Evolutionary conservation across 2,329 filamentous ascomycete genomes (phyloP).

Genomic region (Tolypocladium ovalisporum): DNA sequence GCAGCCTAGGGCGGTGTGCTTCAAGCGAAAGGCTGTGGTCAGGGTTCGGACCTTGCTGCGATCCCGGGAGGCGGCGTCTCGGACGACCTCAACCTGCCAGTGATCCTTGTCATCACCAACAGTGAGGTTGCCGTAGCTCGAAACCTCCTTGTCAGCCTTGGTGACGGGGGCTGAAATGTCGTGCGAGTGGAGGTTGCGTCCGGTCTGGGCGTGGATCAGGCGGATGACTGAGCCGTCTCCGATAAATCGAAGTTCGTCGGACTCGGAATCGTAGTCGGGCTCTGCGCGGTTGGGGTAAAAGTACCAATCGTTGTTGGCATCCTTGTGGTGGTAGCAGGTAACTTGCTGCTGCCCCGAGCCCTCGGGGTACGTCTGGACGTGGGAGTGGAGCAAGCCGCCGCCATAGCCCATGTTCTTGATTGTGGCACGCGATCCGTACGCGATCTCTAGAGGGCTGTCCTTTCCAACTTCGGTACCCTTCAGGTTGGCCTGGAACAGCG

Average conservation of each 20-base stretch:
- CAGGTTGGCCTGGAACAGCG: slow-evolving; percentile 94
- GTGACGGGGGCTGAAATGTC: slow-evolving; percentile 78
- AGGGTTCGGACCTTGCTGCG: slow-evolving; percentile 78
- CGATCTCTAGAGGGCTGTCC: slow-evolving; percentile 87
- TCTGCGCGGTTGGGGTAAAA: slow-evolving; percentile 88
- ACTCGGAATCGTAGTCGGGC: slow-evolving; percentile 59
- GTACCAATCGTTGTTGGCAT: slow-evolving; percentile 99
- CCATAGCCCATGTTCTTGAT: slow-evolving; percentile 99
- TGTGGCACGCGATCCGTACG: slow-evolving; percentile 78
- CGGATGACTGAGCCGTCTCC: slow-evolving; percentile 70
- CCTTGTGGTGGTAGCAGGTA: slow-evolving; percentile 99
- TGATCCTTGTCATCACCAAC: slow-evolving; percentile 96
- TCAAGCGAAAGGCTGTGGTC: slow-evolving; percentile 85
- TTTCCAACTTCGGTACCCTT: slow-evolving; percentile 88
- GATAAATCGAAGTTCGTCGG: slow-evolving; percentile 59
- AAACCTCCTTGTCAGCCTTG: slow-evolving; percentile 87
- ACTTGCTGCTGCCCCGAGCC: slow-evolving; percentile 92
- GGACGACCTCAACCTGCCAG: slow-evolving; percentile 87
- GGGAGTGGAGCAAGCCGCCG: slow-evolving; percentile 89
- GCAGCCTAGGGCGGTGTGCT: slow-evolving; percentile 72
- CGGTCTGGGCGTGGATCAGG: slow-evolving; percentile 87
- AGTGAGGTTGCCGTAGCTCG: slow-evolving; percentile 89
- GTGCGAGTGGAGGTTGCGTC: slow-evolving; percentile 94
- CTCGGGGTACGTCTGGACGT: slow-evolving; percentile 92
- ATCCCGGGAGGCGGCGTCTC: slow-evolving; percentile 79